A percentile compares a stretch with the other conserved stretches of the same genome.
Conservation (phyloP, 495 filamentous ascomycete species). For the Podospora comata region DNA sequence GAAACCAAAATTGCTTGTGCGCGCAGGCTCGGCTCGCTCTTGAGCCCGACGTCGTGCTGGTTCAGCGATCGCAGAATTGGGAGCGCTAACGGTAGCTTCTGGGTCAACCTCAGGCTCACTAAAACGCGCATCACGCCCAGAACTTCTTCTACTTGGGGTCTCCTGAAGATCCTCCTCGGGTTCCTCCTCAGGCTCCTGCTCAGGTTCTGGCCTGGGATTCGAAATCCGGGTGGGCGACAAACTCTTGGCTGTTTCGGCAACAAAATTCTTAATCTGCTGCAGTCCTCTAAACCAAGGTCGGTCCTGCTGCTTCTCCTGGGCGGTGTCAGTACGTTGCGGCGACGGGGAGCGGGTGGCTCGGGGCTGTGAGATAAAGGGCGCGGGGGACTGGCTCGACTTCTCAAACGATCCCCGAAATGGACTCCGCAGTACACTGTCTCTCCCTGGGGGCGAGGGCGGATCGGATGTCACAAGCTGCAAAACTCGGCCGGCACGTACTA, state of each 20-base stretch:
- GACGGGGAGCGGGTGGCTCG: conserved; percentile 12
- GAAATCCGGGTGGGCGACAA: conserved; percentile 4
- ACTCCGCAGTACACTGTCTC: conserved; percentile 46
- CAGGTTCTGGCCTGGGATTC: conserved; percentile 16
- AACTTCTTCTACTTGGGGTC: conserved; percentile 14
- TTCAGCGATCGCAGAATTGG: conserved; percentile 27
- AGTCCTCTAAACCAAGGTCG: conserved; percentile 30
- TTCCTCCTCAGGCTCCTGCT: conserved; percentile 35
- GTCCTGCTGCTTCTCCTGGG: conserved; percentile 8
- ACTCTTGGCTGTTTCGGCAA: conserved; percentile 27
- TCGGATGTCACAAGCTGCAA: conserved; percentile 53
- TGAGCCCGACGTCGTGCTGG: conserved; percentile 21
- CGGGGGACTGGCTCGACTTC: conserved; percentile 33
- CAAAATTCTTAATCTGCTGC: conserved; percentile 27
- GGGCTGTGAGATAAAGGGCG: conserved; percentile 7
- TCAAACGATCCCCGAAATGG: conserved; percentile 48
- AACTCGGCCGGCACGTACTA: conserved; percentile 48
- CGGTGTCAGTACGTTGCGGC: not conserved
- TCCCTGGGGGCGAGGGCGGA: conserved; percentile 45
- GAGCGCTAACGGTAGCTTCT: conserved; percentile 19
- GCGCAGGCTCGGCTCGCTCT: conserved; percentile 12
- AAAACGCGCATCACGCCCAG: conserved; percentile 24
- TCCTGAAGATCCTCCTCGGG: conserved; percentile 33
- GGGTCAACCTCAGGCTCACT: conserved; percentile 14
- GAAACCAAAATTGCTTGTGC: conserved; percentile 12